Conservation (phyloP, 306 rosid species). For the Pyrus bretschneideri region DNA sequence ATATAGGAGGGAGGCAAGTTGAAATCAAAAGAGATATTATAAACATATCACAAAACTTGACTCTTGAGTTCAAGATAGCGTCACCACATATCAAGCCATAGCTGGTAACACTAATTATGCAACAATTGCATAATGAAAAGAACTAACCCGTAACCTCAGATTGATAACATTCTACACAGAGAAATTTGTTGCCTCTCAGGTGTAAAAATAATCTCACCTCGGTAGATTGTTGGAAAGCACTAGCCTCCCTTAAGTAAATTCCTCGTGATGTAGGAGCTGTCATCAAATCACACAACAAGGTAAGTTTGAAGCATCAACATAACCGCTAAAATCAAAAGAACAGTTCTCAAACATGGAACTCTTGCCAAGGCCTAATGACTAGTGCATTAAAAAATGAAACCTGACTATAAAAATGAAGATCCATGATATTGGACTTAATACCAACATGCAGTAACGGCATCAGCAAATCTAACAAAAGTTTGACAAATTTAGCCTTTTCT, state of each 20-base stretch:
- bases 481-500: neutral
- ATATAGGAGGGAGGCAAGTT: neutral
- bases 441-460: neutral
- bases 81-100: neutral
- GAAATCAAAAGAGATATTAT: neutral
- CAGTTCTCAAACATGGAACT: neutral
- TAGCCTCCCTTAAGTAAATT: constrained; percentile 86
- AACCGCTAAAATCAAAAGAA: neutral
- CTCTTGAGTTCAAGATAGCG: neutral
- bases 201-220: constrained; percentile 57
- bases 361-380: neutral
- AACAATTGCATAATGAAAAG: neutral
- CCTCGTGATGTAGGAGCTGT: constrained; percentile 78
- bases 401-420: neutral
- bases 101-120: neutral
- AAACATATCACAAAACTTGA: neutral
- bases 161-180: neutral
- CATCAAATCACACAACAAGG: constrained; percentile 16
- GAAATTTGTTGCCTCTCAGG: neutral
- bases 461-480: neutral
- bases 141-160: neutral
- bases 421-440: neutral
- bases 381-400: neutral
- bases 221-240: constrained; percentile 59
- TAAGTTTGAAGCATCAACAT: constrained; percentile 1